Conservation (phyloP, 1,284 basidiomycete genomes). For the Leccinum subrobustum region DNA sequence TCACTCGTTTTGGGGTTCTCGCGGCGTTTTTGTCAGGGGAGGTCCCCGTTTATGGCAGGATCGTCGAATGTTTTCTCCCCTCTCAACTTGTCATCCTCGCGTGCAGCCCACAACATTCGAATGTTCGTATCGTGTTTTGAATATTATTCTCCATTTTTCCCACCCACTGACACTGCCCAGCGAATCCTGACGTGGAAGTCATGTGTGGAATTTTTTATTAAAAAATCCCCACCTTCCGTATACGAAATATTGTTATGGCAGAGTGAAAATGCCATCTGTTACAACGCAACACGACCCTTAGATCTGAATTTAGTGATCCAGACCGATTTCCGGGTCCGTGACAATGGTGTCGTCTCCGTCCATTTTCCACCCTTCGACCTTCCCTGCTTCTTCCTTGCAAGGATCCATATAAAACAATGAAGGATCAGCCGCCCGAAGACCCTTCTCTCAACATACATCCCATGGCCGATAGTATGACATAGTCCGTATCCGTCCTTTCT, state of each 20-base stretch:
- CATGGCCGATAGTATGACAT: slow-evolving; percentile 61
- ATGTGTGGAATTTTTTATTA: slow-evolving; percentile 35
- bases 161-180: slow-evolving; percentile 26
- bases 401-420: slow-evolving; percentile 42
- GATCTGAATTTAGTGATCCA: slow-evolving; percentile 65
- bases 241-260: slow-evolving; percentile 41
- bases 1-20: slow-evolving; percentile 30
- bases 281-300: slow-evolving; percentile 45
- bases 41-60: slow-evolving; percentile 23
- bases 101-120: background rate
- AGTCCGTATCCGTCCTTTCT: slow-evolving; percentile 43
- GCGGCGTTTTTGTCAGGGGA: slow-evolving; percentile 18
- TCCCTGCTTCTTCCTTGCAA: slow-evolving; percentile 35
- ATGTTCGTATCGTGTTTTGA: slow-evolving; percentile 14
- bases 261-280: slow-evolving; percentile 41
- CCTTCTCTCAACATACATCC: slow-evolving; percentile 41
- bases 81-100: background rate
- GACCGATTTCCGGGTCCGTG: slow-evolving; percentile 53
- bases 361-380: slow-evolving; percentile 43
- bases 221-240: slow-evolving; percentile 39
- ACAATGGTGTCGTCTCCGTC: slow-evolving; percentile 47
- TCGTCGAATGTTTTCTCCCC: slow-evolving; percentile 22
- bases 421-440: slow-evolving; percentile 38
- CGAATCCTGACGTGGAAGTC: slow-evolving; percentile 32
- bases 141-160: slow-evolving; percentile 21